Conservation (phyloP, 306 rosid genomes). For the Spatholobus suberectus region DNA sequence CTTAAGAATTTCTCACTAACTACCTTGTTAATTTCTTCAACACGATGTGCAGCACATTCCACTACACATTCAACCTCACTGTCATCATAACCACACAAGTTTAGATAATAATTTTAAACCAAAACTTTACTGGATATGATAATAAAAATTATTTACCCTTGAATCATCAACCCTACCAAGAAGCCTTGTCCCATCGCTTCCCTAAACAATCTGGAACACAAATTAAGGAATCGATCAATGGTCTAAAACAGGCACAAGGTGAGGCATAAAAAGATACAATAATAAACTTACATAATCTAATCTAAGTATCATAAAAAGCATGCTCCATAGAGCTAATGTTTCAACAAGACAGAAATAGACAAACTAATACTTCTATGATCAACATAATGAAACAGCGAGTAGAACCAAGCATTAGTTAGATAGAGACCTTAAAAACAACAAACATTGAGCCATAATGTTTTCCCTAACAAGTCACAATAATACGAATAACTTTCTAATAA, state of each 20-base stretch:
- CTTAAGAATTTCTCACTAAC: no score
- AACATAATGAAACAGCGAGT: conserved; percentile 29
- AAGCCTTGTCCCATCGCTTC: conserved; percentile 94
- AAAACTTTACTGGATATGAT: conserved; percentile 5
- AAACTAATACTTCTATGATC: conserved; percentile 8
- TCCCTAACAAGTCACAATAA: not conserved
- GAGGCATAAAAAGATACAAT: not conserved
- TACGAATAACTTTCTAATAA: conserved; percentile 1
- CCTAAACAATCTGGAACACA: conserved; percentile 91
- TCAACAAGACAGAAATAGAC: conserved; percentile 8
- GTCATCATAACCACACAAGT: conserved; percentile 38
- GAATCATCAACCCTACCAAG: conserved; percentile 96
- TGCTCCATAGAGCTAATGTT: not conserved
- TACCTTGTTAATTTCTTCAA: no score
- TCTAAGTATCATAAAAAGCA: conserved; percentile 17
- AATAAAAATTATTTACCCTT: conserved; percentile 69
- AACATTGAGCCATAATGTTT: not conserved
- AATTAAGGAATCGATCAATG: conserved; percentile 42
- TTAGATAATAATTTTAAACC: conserved; percentile 33
- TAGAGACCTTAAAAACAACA: conserved; percentile 13
- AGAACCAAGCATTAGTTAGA: not conserved
- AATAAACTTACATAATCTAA: conserved; percentile 32
- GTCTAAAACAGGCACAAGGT: conserved; percentile 23
- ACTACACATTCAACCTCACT: no score
- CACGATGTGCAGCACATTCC: no score